phyloP scores from a whole-genome alignment of 179 eudicot species.

The Beta lomatogona region DNA sequence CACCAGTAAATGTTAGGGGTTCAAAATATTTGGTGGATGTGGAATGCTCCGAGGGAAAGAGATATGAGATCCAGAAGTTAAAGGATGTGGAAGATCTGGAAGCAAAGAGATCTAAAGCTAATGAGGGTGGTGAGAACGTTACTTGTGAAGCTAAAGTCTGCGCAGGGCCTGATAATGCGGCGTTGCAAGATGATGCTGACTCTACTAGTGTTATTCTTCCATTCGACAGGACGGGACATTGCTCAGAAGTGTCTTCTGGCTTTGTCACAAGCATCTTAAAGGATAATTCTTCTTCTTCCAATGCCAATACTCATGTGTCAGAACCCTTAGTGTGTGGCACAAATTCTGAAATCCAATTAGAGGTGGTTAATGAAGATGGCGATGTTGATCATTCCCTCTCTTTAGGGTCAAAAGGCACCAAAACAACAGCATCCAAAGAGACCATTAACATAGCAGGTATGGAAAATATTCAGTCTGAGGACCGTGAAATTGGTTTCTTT shows the following conservation, averaged over 20 bases:
- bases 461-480: conserved; percentile 17
- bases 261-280: background rate
- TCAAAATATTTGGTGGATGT: conserved; percentile 7
- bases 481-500: conserved; percentile 24
- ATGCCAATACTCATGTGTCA: conserved; percentile 4
- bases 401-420: conserved; percentile 25
- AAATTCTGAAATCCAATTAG: conserved; percentile 24
- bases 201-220: conserved; percentile 9
- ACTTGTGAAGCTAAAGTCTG: conserved; percentile 4
- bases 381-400: conserved; percentile 22
- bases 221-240: conserved; percentile 10
- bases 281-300: background rate
- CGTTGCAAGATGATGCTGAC: background rate
- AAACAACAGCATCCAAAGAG: conserved; percentile 12
- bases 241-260: conserved; percentile 13
- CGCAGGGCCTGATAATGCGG: conserved; percentile 2
- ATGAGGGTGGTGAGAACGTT: conserved; percentile 1
- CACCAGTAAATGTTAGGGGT: conserved; percentile 16
- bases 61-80: conserved; percentile 21
- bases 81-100: conserved; percentile 25
- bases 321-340: conserved; percentile 12
- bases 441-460: background rate
- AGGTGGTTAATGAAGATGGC: conserved; percentile 15
- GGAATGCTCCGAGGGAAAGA: conserved; percentile 20
- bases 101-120: conserved; percentile 14